Base-by-base conservation (phyloP, 140 eudicot species). In the Flaveria floridana region DNA sequence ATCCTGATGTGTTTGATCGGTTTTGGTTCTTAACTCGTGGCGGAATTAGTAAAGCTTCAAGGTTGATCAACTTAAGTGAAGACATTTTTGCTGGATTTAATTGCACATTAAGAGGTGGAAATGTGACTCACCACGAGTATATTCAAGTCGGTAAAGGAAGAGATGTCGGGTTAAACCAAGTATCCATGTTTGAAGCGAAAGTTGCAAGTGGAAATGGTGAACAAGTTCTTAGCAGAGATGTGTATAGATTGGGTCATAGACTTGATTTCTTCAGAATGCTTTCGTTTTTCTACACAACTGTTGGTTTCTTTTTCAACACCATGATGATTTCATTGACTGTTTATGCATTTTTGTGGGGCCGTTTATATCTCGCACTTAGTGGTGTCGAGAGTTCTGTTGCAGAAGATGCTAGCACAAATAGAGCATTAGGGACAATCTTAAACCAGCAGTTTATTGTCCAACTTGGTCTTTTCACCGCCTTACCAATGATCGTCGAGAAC, bases 121-220 rank as follows among this genome's bases (percentile, higher is more conserved):
- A 93, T 48, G 91, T 93, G 44, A 93, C 98, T 46, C 98, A 89
- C 70, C 98, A 90, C 46, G 98, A 93, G 77, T 93, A 93, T 79
- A 85, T 93, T 23, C 98, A 93, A 76, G 96, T 93, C 6, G 97
- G 98, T 37, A 91, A 91, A 78, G 97, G 98, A 68, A 83, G 98
- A 74, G 98, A 93, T 80, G 98, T 93, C 7, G 98, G 98, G 55
- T 74, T 93, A 75, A 93, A 93, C 68, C 98, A 93, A 77, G 85
- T 93, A 56, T 85, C 98, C 7, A 93, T 93, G 98, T 93, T 93
- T 69, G 98, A 93, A 82, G 98, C 98, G 11, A 93, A 93, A 72
- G 98, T 93, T 56, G 89, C 98, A 48, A 90, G 98, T 46, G 98
- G 98, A 18, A 93, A 93, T 39, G 98, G 98, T 21, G 98, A 93